A percentile compares a stretch with the other conserved stretches of the same genome.
Conservation (phyloP, 2,329 filamentous ascomycete genomes). For the Pochonia chlamydosporia region DNA sequence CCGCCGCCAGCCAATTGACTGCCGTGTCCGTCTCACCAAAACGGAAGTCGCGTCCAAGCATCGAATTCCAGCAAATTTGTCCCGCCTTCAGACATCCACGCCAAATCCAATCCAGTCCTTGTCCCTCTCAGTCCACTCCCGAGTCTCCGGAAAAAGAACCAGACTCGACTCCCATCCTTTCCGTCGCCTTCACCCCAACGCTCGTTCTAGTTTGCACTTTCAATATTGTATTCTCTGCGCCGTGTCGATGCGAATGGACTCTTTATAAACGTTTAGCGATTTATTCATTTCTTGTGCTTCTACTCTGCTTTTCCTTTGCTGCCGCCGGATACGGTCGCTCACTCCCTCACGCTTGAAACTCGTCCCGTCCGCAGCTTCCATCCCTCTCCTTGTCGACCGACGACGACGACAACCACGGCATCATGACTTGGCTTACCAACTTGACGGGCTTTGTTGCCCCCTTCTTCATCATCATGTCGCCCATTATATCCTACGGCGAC, state of each 20-base stretch:
- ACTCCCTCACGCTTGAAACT: neutral
- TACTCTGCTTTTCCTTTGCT: neutral
- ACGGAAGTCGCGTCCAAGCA: too few species aligned
- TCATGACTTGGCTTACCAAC: slow-evolving; percentile 38
- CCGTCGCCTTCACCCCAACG: neutral
- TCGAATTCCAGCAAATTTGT: too few species aligned
- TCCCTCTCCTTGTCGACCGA: neutral
- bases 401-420: slow-evolving; percentile 12
- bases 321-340: neutral
- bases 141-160: too few species aligned
- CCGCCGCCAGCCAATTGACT: too few species aligned
- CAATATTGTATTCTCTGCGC: neutral
- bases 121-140: too few species aligned
- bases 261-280: neutral
- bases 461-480: slow-evolving; percentile 57
- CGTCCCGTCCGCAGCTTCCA: neutral
- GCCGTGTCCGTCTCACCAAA: too few species aligned
- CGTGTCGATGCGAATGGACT: neutral
- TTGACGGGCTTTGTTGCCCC: slow-evolving; percentile 54
- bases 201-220: neutral
- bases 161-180: neutral
- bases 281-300: neutral
- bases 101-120: too few species aligned
- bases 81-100: too few species aligned
- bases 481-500: slow-evolving; percentile 60